These are phyloP conservation scores for Laburnicola sp. DNA, from an alignment of 2,329 filamentous ascomycete species.

Conservation along the genomic window DNA sequence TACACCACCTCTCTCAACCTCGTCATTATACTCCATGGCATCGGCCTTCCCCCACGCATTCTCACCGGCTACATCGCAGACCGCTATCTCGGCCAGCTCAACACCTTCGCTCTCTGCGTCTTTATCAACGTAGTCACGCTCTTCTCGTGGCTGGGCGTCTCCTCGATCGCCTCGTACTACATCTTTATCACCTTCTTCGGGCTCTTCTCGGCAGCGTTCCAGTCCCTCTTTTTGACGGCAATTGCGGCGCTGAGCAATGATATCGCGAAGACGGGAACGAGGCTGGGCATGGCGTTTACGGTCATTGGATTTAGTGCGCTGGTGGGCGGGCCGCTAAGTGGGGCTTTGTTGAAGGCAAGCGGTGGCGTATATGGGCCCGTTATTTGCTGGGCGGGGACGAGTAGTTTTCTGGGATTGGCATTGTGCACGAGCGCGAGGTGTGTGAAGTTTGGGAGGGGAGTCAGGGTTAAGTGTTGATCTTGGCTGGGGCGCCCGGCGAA, in stretches of 20 bases:
- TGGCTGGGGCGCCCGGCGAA: not conserved
- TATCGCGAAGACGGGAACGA: slow-evolving; percentile 44
- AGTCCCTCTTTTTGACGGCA: slow-evolving; percentile 46
- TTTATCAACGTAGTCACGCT: slow-evolving; percentile 48
- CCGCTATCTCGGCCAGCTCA: slow-evolving; percentile 60
- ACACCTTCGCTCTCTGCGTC: slow-evolving; percentile 59
- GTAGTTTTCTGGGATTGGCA: slow-evolving; percentile 18
- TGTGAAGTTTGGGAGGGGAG: slow-evolving; percentile 29
- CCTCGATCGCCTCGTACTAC: slow-evolving; percentile 57
- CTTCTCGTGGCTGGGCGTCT: slow-evolving; percentile 64
- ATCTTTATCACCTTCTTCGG: slow-evolving; percentile 67
- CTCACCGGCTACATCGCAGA: slow-evolving; percentile 60
- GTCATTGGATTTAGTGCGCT: slow-evolving; percentile 55
- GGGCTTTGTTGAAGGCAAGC: slow-evolving; percentile 52
- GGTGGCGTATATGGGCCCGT: slow-evolving; percentile 35
- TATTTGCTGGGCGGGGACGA: slow-evolving; percentile 28
- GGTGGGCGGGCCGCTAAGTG: slow-evolving; percentile 58
- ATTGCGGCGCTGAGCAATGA: slow-evolving; percentile 43
- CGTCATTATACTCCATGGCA: slow-evolving; percentile 60
- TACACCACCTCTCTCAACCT: slow-evolving; percentile 57
- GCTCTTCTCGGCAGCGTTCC: slow-evolving; percentile 54
- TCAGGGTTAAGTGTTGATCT: slow-evolving; percentile 24
- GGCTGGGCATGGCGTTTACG: slow-evolving; percentile 59
- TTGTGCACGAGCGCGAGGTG: slow-evolving; percentile 24
- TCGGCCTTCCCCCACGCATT: slow-evolving; percentile 58